A percentile compares a stretch with the other conserved stretches of the same genome.
phyloP scores from a whole-genome alignment of 768 basidiomycete species.

The Krasilnikovozyma curviuscula region DNA sequence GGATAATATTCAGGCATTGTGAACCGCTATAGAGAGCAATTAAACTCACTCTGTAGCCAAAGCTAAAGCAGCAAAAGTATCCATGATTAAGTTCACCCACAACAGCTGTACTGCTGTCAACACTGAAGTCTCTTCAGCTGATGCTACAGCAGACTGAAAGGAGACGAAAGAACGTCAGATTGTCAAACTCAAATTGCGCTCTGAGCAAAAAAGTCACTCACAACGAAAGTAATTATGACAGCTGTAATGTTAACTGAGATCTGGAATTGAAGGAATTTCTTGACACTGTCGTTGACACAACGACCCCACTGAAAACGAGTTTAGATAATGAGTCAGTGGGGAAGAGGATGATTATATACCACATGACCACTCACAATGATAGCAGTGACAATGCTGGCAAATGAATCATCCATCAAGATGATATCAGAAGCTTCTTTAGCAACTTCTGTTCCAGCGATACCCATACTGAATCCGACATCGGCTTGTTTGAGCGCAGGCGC shows the following conservation, averaged over 20 bases:
- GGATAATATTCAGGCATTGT: too few species aligned
- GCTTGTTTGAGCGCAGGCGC: slow-evolving; percentile 90
- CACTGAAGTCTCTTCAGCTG: slow-evolving; percentile 55
- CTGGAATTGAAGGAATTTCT: slow-evolving; percentile 55
- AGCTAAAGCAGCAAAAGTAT: slow-evolving; percentile 92
- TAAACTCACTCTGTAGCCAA: slow-evolving; percentile 97
- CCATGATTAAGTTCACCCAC: slow-evolving; percentile 84
- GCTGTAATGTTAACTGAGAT: slow-evolving; percentile 80
- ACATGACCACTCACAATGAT: too few species aligned
- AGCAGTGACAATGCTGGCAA: slow-evolving; percentile 84
- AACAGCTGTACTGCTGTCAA: slow-evolving; percentile 87
- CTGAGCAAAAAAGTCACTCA: background rate
- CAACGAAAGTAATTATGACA: slow-evolving; percentile 52
- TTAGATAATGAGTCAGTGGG: too few species aligned
- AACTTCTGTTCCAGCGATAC: slow-evolving; percentile 88
- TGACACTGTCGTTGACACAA: slow-evolving; percentile 91
- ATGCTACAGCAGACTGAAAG: slow-evolving; percentile 72
- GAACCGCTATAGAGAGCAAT: too few species aligned
- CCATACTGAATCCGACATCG: slow-evolving; percentile 89
- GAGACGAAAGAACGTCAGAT: background rate
- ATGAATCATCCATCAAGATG: slow-evolving; percentile 45
- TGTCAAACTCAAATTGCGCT: background rate
- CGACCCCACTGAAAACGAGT: too few species aligned
- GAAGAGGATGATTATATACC: too few species aligned
- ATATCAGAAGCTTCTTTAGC: slow-evolving; percentile 99